Percentiles rank a stretch among this genome's conserved stretches.
These are phyloP conservation scores for Geotrichum reessii DNA, from an alignment of 1,139 yeast genomes.

Conservation along the genomic window DNA sequence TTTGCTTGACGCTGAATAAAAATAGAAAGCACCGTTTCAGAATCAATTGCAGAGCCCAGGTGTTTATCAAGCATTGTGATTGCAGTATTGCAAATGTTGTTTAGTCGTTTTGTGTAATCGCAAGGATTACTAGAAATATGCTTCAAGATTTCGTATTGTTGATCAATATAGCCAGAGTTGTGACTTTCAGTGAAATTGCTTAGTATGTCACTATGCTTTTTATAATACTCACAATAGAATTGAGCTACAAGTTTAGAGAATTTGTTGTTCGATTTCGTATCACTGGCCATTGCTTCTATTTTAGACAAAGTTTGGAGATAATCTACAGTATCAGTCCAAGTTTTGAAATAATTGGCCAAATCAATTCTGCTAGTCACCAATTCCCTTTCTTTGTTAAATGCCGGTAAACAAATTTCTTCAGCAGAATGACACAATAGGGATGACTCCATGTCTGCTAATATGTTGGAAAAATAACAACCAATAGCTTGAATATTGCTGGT, in stretches of 20 bases:
- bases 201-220: not conserved
- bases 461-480: not conserved
- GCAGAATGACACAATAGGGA: not conserved
- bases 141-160: not conserved
- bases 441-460: not conserved
- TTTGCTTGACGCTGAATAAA: not conserved
- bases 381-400: not conserved
- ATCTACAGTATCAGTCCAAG: not conserved
- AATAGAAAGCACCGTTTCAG: not conserved
- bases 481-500: not conserved
- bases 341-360: not conserved
- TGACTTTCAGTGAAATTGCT: not conserved
- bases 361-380: not conserved
- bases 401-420: not conserved
- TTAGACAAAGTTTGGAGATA: not conserved
- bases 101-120: not conserved
- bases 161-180: not conserved
- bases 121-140: not conserved
- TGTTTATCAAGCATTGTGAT: not conserved
- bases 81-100: not conserved
- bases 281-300: not conserved
- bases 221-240: not conserved
- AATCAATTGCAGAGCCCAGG: not conserved
- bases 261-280: not conserved
- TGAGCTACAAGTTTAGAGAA: not conserved